Evolutionary conservation across 805 yeast species (phyloP).

Genomic region (Kazachstania psychrophila): DNA sequence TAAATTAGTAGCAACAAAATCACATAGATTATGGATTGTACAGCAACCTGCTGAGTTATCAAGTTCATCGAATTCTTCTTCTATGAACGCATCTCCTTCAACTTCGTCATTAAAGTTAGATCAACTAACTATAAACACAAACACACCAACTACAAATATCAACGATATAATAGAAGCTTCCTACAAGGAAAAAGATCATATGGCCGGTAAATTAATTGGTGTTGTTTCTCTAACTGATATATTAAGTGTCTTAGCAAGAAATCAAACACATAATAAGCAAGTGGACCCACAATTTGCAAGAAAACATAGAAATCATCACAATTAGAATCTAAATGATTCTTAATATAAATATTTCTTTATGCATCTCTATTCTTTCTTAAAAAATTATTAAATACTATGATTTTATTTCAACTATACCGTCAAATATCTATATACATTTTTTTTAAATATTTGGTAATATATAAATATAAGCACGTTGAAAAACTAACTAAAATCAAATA

Average conservation of each 20-base stretch:
- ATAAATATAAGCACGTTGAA: too few relatives aligned
- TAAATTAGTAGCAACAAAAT: slow-evolving; percentile 88
- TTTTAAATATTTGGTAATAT: too few relatives aligned
- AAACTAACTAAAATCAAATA: too few relatives aligned
- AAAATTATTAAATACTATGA: too few relatives aligned
- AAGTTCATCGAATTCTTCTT: not conserved
- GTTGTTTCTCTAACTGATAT: slow-evolving; percentile 88
- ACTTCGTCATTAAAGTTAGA: slow-evolving; percentile 1
- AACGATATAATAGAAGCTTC: not conserved
- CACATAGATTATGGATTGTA: slow-evolving; percentile 82
- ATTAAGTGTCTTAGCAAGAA: slow-evolving; percentile 66
- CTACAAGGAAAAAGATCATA: slow-evolving; percentile 37
- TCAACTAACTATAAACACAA: not conserved
- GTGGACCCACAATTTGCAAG: slow-evolving; percentile 84
- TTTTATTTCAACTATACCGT: too few relatives aligned
- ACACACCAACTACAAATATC: not conserved
- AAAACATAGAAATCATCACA: slow-evolving; percentile 65
- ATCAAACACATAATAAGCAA: slow-evolving; percentile 47
- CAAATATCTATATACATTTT: too few relatives aligned
- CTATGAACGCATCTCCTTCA: not conserved
- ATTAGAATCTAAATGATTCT: too few relatives aligned
- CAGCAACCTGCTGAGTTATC: slow-evolving; percentile 33
- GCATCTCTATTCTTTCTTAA: too few relatives aligned
- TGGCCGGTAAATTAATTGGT: slow-evolving; percentile 71
- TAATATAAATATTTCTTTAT: not conserved